Evolutionary conservation across 2,329 filamentous ascomycete genomes (phyloP).

Genomic region (Ophiosphaerella herpotricha): DNA sequence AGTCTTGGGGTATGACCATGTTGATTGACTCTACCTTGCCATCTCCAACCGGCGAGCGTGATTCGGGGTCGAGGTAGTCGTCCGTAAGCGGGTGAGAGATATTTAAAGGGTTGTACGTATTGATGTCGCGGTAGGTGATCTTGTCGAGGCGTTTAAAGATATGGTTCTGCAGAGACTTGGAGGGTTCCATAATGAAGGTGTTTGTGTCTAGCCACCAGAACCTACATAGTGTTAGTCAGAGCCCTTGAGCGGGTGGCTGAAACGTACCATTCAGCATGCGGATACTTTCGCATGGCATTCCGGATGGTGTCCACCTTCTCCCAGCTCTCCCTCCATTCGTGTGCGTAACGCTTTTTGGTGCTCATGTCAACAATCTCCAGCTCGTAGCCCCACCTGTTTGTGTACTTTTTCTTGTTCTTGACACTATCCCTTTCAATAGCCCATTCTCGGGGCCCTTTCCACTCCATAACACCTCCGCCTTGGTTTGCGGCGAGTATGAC

Average conservation of each 20-base stretch:
- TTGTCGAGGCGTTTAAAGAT: constrained; percentile 80
- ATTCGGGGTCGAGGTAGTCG: constrained; percentile 74
- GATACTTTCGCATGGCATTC: constrained; percentile 88
- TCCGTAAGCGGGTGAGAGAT: constrained; percentile 81
- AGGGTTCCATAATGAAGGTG: constrained; percentile 97
- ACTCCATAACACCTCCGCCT: constrained; percentile 97
- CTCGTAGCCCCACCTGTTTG: constrained; percentile 87
- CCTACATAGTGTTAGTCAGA: constrained; percentile 60
- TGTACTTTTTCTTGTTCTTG: constrained; percentile 91
- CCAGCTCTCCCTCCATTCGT: constrained; percentile 99
- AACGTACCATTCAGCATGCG: constrained; percentile 89
- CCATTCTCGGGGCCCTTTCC: constrained; percentile 97
- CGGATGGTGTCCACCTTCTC: constrained; percentile 96
- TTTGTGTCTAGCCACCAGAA: constrained; percentile 99
- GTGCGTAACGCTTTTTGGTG: constrained; percentile 96
- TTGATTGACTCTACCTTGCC: constrained; percentile 79
- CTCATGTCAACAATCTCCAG: constrained; percentile 98
- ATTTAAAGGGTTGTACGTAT: constrained; percentile 92
- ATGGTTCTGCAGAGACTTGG: constrained; percentile 85
- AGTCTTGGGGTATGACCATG: constrained; percentile 89
- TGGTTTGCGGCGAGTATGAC: constrained; percentile 92
- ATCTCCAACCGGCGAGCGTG: constrained; percentile 76
- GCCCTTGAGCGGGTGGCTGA: background rate
- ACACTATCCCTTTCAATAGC: constrained; percentile 96
- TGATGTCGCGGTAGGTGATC: constrained; percentile 91